Base-by-base conservation (phyloP, 176 grass and related monocot species). In the Alopecurus myosuroides region DNA sequence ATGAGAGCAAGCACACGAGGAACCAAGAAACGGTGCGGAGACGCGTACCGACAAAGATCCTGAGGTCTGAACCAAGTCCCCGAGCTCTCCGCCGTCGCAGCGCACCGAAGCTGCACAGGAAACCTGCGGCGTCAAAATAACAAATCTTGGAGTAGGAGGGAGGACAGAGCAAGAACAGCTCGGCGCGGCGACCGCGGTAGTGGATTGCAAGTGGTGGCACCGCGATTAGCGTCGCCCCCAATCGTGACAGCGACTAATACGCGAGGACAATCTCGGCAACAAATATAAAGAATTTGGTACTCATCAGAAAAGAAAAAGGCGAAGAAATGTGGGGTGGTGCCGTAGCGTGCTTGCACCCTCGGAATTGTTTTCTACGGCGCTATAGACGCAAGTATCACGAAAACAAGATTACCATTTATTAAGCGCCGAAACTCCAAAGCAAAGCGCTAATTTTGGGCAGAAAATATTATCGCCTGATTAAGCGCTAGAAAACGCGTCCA, bases 181-280 rank as follows among this genome's bases (percentile, higher is more conserved):
- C 77, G 44, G 53, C 69, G 36, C 76, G 18, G 55, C 80, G 57
- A 87, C 84, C 66, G 80, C 80, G 84, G 73, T 56, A 78, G 84
- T 86, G 84, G 88, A 75, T 90, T 78, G 55, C 52, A 85, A 75
- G n/a, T n/a, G n/a, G 74, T 79, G 82, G 70, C 64, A 84, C 81
- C 81, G 80, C 76, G 58, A 85, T 60, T 75, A 62, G 49, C 68
- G 42, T 52, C 70, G 2, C 40, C 44, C 14, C 26, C 35, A 74
- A 88, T 82, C 86, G 86, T 88, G 90, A 88, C 77, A 77, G 44
- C 89, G 46, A 85, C 82, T 85, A 88, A 80, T 71, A 75, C 84
- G 50, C 71, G n/a, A 77, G 78, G 37, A 78, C 61, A 60, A 58
- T 78, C 44, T 78, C 31, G 51, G 11, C 52, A 44, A 29, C 39